These are phyloP conservation scores for Fragaria ananassa DNA, from an alignment of 306 rosid species.

Conservation along the genomic window DNA sequence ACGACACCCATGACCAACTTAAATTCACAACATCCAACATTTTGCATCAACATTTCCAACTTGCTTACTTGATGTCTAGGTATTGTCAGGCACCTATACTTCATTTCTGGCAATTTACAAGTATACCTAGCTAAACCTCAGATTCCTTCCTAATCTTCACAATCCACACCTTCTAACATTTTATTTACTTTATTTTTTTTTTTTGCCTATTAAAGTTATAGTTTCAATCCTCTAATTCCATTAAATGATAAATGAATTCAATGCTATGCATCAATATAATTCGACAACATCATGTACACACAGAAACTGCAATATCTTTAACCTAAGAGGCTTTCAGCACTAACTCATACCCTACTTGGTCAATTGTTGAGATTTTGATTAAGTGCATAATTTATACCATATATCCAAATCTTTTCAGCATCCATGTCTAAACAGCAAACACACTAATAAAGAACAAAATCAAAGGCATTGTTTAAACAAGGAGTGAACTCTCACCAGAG, in stretches of 20 bases:
- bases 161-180: neutral
- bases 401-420: too few species aligned
- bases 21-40: too few species aligned
- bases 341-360: neutral
- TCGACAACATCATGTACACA: neutral
- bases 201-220: neutral
- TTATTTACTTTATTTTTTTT: neutral
- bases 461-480: slow-evolving; percentile 3
- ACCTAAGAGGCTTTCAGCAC: neutral
- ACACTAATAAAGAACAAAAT: too few species aligned
- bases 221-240: neutral
- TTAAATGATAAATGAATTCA: neutral
- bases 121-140: neutral
- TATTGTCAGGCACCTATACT: neutral
- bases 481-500: slow-evolving; percentile 31
- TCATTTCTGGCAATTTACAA: neutral
- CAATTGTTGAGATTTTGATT: neutral
- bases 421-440: too few species aligned
- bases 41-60: too few species aligned
- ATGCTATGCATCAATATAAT: neutral
- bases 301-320: neutral
- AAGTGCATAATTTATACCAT: too few species aligned
- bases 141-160: neutral
- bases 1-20: too few species aligned
- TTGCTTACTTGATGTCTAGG: too few species aligned